Evolutionary conservation across 108 stramenopile species (phyloP), one percentile per base, ranked within the genome.

Genomic region (Cylindrotheca closterium): DNA sequence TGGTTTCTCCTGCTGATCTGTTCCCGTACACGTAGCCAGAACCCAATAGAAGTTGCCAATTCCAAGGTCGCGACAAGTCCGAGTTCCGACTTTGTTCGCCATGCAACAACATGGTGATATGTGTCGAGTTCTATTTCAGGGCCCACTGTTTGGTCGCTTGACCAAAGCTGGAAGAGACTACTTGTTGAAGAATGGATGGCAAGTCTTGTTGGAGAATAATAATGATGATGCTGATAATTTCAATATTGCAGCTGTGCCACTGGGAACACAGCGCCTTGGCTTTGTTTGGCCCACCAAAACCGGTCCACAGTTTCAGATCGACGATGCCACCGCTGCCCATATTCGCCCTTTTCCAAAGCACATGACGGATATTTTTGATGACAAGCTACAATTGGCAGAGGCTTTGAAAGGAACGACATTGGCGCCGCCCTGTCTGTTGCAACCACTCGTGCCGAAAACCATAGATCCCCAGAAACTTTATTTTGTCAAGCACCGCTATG

Each of bases 401-500:
- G 3, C 19, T 4, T 22, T n/a, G n/a, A n/a, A n/a, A n/a, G n/a
- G n/a, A n/a, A n/a, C n/a, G n/a, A n/a, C n/a, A n/a, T n/a, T n/a
- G n/a, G n/a, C n/a, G n/a, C n/a, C n/a, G n/a, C n/a, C n/a, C n/a
- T n/a, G n/a, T n/a, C n/a, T n/a, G n/a, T n/a, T n/a, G n/a, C n/a
- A n/a, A n/a, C 4, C 30, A 8, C 25, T 28, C 26, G 17, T 17
- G 55, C 55, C 55, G 17, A 25, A 56, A 27, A 25, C n/a, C 4
- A 24, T 21, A 3, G 18, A 32, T 5, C 32, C 3, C 4, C 34
- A 24, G 3, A 59, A 59, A 4, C 37, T 59, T 4, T 59, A 59
- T 37, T 59, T 59, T 59, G 58, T 59, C 34, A 59, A 59, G 21
- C 58, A 59, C 22, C 32, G 58, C n/a, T 22, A 19, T 42, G 58